A percentile compares a stretch with the other conserved stretches of the same genome.
Evolutionary conservation across 2,329 filamentous ascomycete species (phyloP).

Genomic region (Colletotrichum godetiae): DNA sequence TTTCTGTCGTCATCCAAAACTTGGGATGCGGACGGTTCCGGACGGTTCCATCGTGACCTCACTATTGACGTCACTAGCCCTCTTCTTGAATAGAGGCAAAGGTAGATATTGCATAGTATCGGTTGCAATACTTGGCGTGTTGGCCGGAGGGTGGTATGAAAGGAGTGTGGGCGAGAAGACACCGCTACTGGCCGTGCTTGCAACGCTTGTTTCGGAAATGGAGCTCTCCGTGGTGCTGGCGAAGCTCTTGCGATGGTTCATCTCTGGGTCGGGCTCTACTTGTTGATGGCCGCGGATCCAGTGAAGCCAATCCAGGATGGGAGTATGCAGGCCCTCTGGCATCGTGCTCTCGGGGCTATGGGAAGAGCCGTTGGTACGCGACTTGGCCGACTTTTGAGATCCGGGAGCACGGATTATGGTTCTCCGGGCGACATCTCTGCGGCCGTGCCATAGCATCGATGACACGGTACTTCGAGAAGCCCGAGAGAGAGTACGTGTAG

Average conservation of each 20-base stretch:
- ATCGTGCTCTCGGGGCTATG: slow-evolving; percentile 1
- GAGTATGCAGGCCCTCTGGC: slow-evolving; percentile 10
- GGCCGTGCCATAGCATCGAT: slow-evolving; percentile 32
- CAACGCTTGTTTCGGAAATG: slow-evolving; percentile 2
- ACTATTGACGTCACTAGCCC: neutral
- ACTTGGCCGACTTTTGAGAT: neutral
- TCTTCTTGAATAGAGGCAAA: neutral
- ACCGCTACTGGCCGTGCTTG: slow-evolving; percentile 19
- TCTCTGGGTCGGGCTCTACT: slow-evolving; percentile 14
- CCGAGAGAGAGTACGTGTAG: slow-evolving; percentile 5
- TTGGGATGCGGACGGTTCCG: neutral
- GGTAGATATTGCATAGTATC: slow-evolving; percentile 1
- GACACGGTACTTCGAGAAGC: slow-evolving; percentile 28
- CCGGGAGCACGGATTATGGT: neutral
- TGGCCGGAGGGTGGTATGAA: slow-evolving; percentile 11
- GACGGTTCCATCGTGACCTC: neutral
- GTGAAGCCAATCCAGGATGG: slow-evolving; percentile 25
- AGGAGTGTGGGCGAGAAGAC: slow-evolving; percentile 25
- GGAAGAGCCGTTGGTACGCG: neutral
- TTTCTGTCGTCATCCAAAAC: neutral
- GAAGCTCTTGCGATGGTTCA: slow-evolving; percentile 30
- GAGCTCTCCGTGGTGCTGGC: slow-evolving; percentile 13
- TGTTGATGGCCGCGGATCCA: slow-evolving; percentile 28
- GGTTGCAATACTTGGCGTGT: neutral
- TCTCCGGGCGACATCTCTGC: slow-evolving; percentile 18